phyloP scores from a whole-genome alignment of 2,329 filamentous ascomycete species.

The Coniella vitis region DNA sequence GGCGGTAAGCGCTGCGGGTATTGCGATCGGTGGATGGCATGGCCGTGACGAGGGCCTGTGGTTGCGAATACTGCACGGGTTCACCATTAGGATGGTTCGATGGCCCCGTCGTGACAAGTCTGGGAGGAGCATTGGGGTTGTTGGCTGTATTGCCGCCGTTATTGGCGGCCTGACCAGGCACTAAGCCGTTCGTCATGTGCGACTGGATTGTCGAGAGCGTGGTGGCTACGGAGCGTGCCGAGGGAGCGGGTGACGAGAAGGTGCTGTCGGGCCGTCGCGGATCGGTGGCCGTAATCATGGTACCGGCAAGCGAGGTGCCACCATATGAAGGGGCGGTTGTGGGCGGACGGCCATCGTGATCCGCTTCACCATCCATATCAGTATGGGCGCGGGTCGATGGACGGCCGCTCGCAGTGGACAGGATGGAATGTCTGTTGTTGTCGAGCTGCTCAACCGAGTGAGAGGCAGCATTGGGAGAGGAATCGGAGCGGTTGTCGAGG shows the following conservation, averaged over 20 bases:
- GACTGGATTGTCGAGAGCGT: conserved; percentile 84
- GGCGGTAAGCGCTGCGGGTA: conserved; percentile 37
- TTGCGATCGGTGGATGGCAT: conserved; percentile 44
- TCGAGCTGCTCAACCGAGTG: conserved; percentile 15
- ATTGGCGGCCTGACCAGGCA: conserved; percentile 30
- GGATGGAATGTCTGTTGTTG: conserved; percentile 11
- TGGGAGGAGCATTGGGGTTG: conserved; percentile 33
- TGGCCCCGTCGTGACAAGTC: conserved; percentile 40
- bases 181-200: conserved; percentile 48
- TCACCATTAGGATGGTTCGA: conserved; percentile 25
- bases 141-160: conserved; percentile 20
- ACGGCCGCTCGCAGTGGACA: conserved; percentile 10
- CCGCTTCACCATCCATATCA: not conserved
- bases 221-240: conserved; percentile 72
- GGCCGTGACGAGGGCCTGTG: conserved; percentile 60
- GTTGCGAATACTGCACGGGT: conserved; percentile 57
- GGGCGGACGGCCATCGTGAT: conserved; percentile 41
- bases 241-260: conserved; percentile 77
- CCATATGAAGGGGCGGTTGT: conserved; percentile 70
- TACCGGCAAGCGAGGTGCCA: conserved; percentile 62
- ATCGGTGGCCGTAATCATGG: conserved; percentile 62
- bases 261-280: conserved; percentile 65
- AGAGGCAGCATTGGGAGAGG: conserved; percentile 1
- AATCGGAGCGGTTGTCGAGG: conserved; percentile 18
- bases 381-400: not conserved